phyloP scores from a whole-genome alignment of 202 grass and related monocot genomes.

The Tripidium arundinaceum region DNA sequence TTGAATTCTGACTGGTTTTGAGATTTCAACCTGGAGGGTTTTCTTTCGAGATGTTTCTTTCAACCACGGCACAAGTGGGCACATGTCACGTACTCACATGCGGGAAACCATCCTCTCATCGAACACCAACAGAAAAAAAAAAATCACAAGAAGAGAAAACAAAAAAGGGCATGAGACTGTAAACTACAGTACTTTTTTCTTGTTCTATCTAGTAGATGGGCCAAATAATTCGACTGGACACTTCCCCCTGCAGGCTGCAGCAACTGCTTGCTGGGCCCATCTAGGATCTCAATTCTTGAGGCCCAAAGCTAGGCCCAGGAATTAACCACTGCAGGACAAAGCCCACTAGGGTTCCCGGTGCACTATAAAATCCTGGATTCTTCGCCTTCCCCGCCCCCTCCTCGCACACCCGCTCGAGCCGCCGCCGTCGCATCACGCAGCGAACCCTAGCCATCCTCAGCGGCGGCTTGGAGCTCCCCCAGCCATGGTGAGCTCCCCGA shows the following conservation, averaged over 20 bases:
- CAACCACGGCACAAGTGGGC: background rate
- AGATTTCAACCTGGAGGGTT: background rate
- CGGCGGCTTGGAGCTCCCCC: background rate
- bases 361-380: background rate
- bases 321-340: background rate
- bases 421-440: background rate
- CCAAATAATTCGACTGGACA: background rate
- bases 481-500: slow-evolving; percentile 31
- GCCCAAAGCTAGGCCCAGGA: background rate
- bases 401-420: background rate
- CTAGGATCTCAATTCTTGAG: background rate
- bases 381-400: background rate
- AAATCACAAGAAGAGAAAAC: background rate
- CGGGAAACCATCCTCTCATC: background rate
- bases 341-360: background rate
- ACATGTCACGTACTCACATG: background rate
- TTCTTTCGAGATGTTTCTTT: background rate
- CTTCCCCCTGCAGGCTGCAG: too few species aligned
- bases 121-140: background rate
- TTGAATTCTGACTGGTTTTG: background rate
- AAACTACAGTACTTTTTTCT: too few species aligned
- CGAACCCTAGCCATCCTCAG: slow-evolving; percentile 5
- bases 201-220: background rate
- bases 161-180: too few species aligned
- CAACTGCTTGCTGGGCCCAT: background rate